Conservation (phyloP, 2,329 filamentous ascomycete genomes). For the Graphium sp. region DNA sequence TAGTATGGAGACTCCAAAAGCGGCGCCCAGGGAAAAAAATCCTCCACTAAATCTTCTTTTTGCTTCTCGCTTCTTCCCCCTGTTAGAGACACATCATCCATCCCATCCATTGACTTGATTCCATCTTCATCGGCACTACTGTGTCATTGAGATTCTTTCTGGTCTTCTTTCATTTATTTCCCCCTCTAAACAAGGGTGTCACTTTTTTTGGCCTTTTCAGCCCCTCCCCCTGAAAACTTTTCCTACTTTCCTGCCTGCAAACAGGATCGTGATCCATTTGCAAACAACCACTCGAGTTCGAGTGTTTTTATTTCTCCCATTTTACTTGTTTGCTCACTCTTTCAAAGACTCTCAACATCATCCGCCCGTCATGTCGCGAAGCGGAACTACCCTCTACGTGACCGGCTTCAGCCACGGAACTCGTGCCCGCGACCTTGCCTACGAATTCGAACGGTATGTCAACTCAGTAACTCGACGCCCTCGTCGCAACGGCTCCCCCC, state of each 20-base stretch:
- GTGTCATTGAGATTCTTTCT: too few species aligned
- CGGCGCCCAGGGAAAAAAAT: too few species aligned
- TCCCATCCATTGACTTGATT: too few species aligned
- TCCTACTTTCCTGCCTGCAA: constrained; percentile 2
- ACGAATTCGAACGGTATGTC: constrained; percentile 99
- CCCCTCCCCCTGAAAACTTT: constrained; percentile 5
- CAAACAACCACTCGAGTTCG: neutral
- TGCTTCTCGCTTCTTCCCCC: too few species aligned
- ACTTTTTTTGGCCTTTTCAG: constrained; percentile 6
- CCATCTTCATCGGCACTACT: too few species aligned
- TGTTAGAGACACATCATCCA: too few species aligned
- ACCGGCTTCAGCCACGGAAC: constrained; percentile 98
- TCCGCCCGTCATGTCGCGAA: constrained; percentile 59
- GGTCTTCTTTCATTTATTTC: too few species aligned
- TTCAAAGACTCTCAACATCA: neutral
- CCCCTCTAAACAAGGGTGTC: constrained; percentile 4
- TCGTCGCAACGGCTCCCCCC: constrained; percentile 23
- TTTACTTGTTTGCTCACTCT: neutral
- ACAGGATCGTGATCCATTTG: neutral
- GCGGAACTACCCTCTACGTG: constrained; percentile 90
- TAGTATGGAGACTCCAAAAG: too few species aligned
- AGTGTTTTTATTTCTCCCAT: neutral
- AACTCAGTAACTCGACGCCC: constrained; percentile 34
- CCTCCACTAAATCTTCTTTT: too few species aligned
- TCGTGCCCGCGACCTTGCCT: constrained; percentile 95